Evolutionary conservation across 257 asterid species (phyloP).

Genomic region (Fraxinus pennsylvanica): DNA sequence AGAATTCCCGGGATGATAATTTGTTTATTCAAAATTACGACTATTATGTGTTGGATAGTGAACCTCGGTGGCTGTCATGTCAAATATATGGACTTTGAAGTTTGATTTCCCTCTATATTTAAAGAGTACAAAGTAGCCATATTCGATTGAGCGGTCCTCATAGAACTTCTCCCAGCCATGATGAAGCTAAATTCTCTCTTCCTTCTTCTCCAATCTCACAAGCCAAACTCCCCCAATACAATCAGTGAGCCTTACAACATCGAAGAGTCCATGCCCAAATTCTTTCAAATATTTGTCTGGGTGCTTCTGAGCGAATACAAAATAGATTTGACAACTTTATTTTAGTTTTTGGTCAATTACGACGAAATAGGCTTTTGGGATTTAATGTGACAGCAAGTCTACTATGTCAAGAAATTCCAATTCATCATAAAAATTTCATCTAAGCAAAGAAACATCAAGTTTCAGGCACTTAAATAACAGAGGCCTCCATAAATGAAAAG

Average conservation of each 20-base stretch:
- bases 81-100: slow-evolving; percentile 23
- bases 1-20: not conserved
- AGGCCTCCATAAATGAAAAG: too few species aligned
- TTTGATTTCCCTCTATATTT: slow-evolving; percentile 15
- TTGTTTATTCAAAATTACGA: not conserved
- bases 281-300: not conserved
- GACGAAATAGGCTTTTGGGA: not conserved
- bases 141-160: slow-evolving; percentile 12
- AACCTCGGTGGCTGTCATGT: slow-evolving; percentile 23
- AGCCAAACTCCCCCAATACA: not conserved
- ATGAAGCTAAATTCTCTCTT: slow-evolving; percentile 11
- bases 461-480: too few species aligned
- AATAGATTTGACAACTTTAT: not conserved
- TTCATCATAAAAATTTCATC: too few species aligned
- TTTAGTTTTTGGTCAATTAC: not conserved
- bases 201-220: not conserved
- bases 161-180: slow-evolving; percentile 24
- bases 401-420: too few species aligned
- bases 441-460: too few species aligned
- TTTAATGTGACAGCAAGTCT: not conserved
- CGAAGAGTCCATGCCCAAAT: not conserved
- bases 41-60: not conserved
- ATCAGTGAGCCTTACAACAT: not conserved
- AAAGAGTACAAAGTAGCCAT: slow-evolving; percentile 17
- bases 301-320: not conserved